phyloP scores from a whole-genome alignment of 2,329 filamentous ascomycete species.

The Escovopsis sp. region DNA sequence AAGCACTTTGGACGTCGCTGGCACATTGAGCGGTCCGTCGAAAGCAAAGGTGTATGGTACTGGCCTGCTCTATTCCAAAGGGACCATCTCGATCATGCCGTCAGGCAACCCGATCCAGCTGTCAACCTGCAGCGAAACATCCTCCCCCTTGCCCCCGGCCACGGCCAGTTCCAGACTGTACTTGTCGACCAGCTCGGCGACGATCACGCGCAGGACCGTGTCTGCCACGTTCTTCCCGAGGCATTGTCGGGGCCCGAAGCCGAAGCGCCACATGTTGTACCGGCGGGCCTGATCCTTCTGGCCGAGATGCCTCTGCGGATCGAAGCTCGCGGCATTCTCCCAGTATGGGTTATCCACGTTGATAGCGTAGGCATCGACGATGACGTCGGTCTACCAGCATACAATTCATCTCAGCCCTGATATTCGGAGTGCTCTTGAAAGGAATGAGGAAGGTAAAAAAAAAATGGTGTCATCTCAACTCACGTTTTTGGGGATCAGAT shows the following conservation, averaged over 20 bases:
- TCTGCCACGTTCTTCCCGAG: constrained; percentile 3
- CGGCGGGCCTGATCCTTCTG: not conserved
- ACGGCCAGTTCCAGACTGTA: not conserved
- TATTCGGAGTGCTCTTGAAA: too few species aligned
- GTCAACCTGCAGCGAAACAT: constrained; percentile 1
- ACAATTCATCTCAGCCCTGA: too few species aligned
- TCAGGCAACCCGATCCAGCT: constrained; percentile 5
- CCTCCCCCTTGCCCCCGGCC: not conserved
- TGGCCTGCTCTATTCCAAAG: not conserved
- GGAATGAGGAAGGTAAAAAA: too few species aligned
- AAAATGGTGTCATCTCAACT: too few species aligned
- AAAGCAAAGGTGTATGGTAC: too few species aligned
- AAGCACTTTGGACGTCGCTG: too few species aligned
- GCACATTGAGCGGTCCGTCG: too few species aligned
- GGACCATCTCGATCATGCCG: not conserved
- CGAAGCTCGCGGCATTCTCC: not conserved
- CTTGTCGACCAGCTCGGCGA: not conserved
- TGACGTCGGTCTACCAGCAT: constrained; percentile 3
- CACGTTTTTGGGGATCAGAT: not conserved
- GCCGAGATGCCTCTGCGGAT: constrained; percentile 1
- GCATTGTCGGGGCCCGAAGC: constrained; percentile 4
- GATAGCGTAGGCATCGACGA: constrained; percentile 5
- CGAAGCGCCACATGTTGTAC: constrained; percentile 6
- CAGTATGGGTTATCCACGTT: constrained; percentile 5
- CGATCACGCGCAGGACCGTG: constrained; percentile 1